phyloP scores from a whole-genome alignment of 2,329 filamentous ascomycete genomes.

The Aureobasidium sp. region DNA sequence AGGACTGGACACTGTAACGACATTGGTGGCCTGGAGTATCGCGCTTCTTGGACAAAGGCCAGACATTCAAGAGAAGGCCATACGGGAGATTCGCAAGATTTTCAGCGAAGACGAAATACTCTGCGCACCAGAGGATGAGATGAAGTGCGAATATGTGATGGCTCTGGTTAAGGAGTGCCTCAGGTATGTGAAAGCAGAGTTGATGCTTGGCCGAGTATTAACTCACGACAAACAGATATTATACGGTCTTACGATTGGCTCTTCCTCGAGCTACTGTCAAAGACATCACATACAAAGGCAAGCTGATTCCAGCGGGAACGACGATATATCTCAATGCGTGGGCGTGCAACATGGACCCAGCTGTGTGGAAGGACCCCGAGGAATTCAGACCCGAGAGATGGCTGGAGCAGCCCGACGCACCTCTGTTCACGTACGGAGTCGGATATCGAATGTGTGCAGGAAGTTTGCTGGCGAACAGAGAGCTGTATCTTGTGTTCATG shows the following conservation, averaged over 20 bases:
- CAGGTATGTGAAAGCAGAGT: slow-evolving; percentile 30
- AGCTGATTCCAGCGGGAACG: slow-evolving; percentile 54
- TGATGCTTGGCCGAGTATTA: neutral
- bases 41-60: slow-evolving; percentile 52
- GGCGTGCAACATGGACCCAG: slow-evolving; percentile 60
- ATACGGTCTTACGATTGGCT: slow-evolving; percentile 55
- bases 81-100: slow-evolving; percentile 48
- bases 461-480: slow-evolving; percentile 55
- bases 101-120: slow-evolving; percentile 48
- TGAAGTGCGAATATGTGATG: slow-evolving; percentile 56
- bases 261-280: slow-evolving; percentile 56
- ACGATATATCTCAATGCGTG: slow-evolving; percentile 61
- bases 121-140: slow-evolving; percentile 55
- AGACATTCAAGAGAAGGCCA: slow-evolving; percentile 56
- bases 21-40: slow-evolving; percentile 58
- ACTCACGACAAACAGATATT: slow-evolving; percentile 38
- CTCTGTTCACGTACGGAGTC: slow-evolving; percentile 58
- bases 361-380: slow-evolving; percentile 53
- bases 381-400: slow-evolving; percentile 56
- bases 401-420: slow-evolving; percentile 56
- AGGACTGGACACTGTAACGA: slow-evolving; percentile 60
- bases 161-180: slow-evolving; percentile 57
- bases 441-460: slow-evolving; percentile 64
- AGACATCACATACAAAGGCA: slow-evolving; percentile 52
- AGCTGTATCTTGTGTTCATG: slow-evolving; percentile 58